These are phyloP conservation scores for Huntiella bhutanensis DNA, from an alignment of 2,329 filamentous ascomycete species.

Conservation along the genomic window DNA sequence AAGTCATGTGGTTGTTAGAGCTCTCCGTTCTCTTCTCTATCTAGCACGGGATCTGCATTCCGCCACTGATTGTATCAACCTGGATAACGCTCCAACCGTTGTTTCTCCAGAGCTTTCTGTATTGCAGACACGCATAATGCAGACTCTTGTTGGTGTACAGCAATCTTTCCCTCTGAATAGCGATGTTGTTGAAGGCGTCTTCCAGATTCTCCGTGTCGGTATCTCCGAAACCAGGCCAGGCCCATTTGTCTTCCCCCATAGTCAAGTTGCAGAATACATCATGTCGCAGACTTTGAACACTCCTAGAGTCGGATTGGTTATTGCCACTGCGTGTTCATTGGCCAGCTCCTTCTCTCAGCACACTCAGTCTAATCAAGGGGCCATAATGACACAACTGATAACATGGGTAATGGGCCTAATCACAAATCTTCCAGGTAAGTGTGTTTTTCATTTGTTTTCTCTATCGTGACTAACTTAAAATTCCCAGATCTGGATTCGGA, in stretches of 20 bases:
- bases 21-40: conserved; percentile 47
- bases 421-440: conserved; percentile 38
- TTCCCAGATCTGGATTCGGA: conserved; percentile 46
- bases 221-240: conserved; percentile 58
- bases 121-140: conserved; percentile 29
- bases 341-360: conserved; percentile 37
- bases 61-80: conserved; percentile 39
- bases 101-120: conserved; percentile 14
- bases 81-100: conserved; percentile 7
- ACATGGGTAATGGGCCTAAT: conserved; percentile 45
- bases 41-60: conserved; percentile 53
- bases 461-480: conserved; percentile 1
- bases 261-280: conserved; percentile 48
- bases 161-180: conserved; percentile 36
- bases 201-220: conserved; percentile 51
- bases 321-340: conserved; percentile 55
- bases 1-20: conserved; percentile 31
- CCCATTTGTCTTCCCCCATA: conserved; percentile 55
- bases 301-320: conserved; percentile 47
- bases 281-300: conserved; percentile 38
- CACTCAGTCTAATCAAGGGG: conserved; percentile 24
- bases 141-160: conserved; percentile 28
- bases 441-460: not conserved
- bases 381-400: conserved; percentile 33
- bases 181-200: conserved; percentile 54